Conservation (phyloP, 441 rosid genomes). For the Capsella rubella region DNA sequence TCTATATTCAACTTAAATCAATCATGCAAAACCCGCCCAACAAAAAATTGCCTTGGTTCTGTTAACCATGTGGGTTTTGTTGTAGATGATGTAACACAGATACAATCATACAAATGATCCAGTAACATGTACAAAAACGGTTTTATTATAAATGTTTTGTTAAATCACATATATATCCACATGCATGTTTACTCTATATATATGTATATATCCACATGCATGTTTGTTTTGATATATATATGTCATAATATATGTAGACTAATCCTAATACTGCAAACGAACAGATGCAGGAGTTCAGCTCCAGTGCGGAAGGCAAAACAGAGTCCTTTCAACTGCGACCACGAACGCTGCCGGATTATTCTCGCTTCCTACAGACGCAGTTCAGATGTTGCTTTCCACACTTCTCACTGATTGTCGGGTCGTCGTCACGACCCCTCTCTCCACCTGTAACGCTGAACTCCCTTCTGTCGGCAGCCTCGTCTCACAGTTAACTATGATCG, state of each 20-base stretch:
- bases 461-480: conserved; percentile 38
- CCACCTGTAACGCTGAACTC: conserved; percentile 41
- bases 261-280: neutral
- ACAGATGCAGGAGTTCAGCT: conserved; percentile 47
- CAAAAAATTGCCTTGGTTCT: neutral
- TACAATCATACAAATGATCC: neutral
- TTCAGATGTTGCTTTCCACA: conserved; percentile 31
- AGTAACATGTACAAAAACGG: neutral
- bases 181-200: too few species aligned
- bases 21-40: neutral
- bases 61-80: neutral
- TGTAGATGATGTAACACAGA: neutral
- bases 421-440: conserved; percentile 43
- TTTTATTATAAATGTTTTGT: neutral
- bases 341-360: conserved; percentile 35
- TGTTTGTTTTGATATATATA: too few species aligned
- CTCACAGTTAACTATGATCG: conserved; percentile 34
- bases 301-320: conserved; percentile 43
- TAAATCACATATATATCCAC: neutral
- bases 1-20: neutral
- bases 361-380: conserved; percentile 19
- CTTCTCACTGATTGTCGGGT: conserved; percentile 33
- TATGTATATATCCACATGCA: too few species aligned
- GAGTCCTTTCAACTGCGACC: conserved; percentile 36
- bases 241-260: neutral